phyloP scores from a whole-genome alignment of 495 filamentous ascomycete genomes.

The Lasiosphaeria miniovina region DNA sequence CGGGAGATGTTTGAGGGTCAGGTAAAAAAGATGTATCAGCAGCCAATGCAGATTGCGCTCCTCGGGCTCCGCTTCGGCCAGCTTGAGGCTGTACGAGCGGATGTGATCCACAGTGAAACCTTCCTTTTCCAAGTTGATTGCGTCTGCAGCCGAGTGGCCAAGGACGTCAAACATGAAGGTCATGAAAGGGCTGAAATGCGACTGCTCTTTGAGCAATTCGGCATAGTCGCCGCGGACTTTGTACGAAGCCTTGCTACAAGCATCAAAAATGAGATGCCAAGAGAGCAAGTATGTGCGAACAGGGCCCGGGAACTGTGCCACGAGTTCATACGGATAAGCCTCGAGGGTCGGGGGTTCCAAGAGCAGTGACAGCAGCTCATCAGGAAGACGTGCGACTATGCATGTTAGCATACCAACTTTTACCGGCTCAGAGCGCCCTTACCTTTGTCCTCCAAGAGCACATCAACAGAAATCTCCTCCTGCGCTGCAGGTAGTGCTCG shows the following conservation, averaged over 20 bases:
- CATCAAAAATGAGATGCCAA: slow-evolving; percentile 88
- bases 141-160: slow-evolving; percentile 63
- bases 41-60: slow-evolving; percentile 77
- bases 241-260: slow-evolving; percentile 74
- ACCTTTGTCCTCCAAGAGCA: slow-evolving; percentile 68
- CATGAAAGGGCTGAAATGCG: slow-evolving; percentile 66
- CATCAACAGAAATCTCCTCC: slow-evolving; percentile 79
- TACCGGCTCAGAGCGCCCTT: slow-evolving; percentile 1
- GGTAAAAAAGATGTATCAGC: slow-evolving; percentile 81
- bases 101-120: slow-evolving; percentile 59
- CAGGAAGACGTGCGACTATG: slow-evolving; percentile 58
- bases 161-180: slow-evolving; percentile 80
- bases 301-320: slow-evolving; percentile 51
- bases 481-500: slow-evolving; percentile 69
- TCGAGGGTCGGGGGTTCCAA: slow-evolving; percentile 49
- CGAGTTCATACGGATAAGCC: slow-evolving; percentile 41
- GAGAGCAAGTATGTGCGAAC: slow-evolving; percentile 79
- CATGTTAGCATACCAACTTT: slow-evolving; percentile 3
- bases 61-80: slow-evolving; percentile 52
- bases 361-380: slow-evolving; percentile 68
- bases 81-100: slow-evolving; percentile 57
- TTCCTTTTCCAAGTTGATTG: slow-evolving; percentile 53
- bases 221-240: slow-evolving; percentile 78
- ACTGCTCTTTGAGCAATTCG: slow-evolving; percentile 68
- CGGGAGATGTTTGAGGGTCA: slow-evolving; percentile 69